Base-by-base conservation (phyloP, 2,329 filamentous ascomycete genomes). In the Verticillium dahliae region DNA sequence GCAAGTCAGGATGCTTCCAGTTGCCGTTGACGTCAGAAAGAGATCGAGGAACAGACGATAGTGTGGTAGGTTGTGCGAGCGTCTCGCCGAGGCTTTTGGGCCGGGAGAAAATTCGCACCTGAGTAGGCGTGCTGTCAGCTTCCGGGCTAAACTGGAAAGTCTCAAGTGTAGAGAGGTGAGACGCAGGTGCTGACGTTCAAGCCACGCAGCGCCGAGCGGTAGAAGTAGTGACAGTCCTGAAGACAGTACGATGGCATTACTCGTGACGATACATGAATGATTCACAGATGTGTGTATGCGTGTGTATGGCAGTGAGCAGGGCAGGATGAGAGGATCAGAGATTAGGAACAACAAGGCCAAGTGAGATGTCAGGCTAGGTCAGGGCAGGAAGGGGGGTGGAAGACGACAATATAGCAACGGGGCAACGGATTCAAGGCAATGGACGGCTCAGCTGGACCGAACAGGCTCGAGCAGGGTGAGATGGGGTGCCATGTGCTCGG, bases 201-300 rank as follows among this genome's bases (percentile, higher is more conserved):
- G 73, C 92, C 88, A 81, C 91, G 91, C 78, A 96, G 80, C 73
- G 91, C 90, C 76, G 89, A 96, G 81, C 91, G 91, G 81, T 91
- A 95, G 79, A 96, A 96, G 79, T 96, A 96, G 75, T 96, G 91
- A 72, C 90, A 96, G 76, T 96, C 90, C 82, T 95, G 89, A 62
- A 91, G 80, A 76, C 81, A 96, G 76, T 91, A 94, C 70, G 83
- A 76, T 81, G 90, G 90, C 91, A 96, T 96, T 80, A 82, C 80
- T 82, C 76, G 78, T 67, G 73, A 70, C 60, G 63, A 66, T 61
- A 39, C 57, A 60, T 61, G n/a, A 39, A 58, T 41, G 15, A 13
- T 34, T 38, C 27, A 57, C 11, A 57, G 59, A 59, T 57, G 50
- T 41, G 57, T 57, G 59, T 59, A 52, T 55, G 56, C 27, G 27